A percentile compares a stretch with the other conserved stretches of the same genome.
phyloP scores from a whole-genome alignment of 345 rosid genomes.

The Eucalyptus brandiana region DNA sequence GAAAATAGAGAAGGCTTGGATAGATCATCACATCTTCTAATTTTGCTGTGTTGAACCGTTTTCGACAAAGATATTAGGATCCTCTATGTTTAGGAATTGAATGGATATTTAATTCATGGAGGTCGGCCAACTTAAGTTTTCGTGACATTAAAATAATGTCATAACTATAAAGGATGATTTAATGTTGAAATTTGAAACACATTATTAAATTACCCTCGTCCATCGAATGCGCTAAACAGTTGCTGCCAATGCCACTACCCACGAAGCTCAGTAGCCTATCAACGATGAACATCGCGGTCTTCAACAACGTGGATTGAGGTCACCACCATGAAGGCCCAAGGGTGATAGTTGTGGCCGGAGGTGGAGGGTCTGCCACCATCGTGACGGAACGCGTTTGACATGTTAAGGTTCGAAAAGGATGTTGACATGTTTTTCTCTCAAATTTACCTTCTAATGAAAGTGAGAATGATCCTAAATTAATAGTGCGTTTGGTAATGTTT shows the following conservation, averaged over 20 bases:
- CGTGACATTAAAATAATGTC: not conserved
- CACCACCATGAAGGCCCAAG: not conserved
- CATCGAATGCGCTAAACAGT: not conserved
- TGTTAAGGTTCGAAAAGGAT: not conserved
- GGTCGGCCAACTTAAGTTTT: not conserved
- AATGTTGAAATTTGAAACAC: not conserved
- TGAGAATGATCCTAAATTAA: not conserved
- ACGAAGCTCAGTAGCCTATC: not conserved
- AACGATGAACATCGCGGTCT: not conserved
- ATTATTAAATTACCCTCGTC: not conserved
- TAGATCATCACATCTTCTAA: not conserved
- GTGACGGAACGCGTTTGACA: not conserved
- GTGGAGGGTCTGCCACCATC: not conserved
- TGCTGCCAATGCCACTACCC: not conserved
- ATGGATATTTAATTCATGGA: not conserved
- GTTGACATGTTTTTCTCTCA: not conserved
- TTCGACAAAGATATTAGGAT: not conserved
- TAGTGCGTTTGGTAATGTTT: rapidly evolving
- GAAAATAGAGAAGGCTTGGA: not conserved
- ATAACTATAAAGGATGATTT: not conserved
- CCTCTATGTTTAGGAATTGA: not conserved
- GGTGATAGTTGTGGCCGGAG: not conserved
- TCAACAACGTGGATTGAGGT: not conserved
- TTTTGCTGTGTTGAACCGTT: not conserved
- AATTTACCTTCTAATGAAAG: not conserved